Evolutionary conservation across 441 rosid species (phyloP), one percentile per base, ranked within the genome.

Genomic region (Bocquillonia castaneifolia): DNA sequence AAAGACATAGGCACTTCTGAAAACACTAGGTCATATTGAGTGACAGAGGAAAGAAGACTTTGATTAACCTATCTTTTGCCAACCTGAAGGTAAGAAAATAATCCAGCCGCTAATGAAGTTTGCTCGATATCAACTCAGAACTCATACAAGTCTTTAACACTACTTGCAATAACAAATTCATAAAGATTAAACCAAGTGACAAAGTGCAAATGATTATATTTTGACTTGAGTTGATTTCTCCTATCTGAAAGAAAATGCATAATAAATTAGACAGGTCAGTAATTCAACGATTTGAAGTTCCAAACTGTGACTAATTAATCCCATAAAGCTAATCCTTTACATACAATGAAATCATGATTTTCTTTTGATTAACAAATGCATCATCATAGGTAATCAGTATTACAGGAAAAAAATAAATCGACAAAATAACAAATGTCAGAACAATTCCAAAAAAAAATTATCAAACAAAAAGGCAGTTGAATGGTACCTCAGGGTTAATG

Each of bases 401-500:
- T 50, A 6, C 17, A 37, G 13, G 3, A 17, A 22, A 2, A 52
- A 12, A 55, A 7, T n/a, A 9, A n/a, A 0, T 42, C 31, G 29
- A 31, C 47, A 15, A 58, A 22, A 72, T 14, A 3, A 0, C 17
- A 10, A 51, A 29, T 12, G 6, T n/a, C 14, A 64, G 5, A 40
- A 31, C 44, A 10, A 60, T 40, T 44, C 13, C 26, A 17, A 73
- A 42, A n/a, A n/a, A n/a, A n/a, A n/a, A n/a, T n/a, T n/a, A n/a
- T n/a, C 53, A 47, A 60, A 37, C 6, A 45, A 9, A 34, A 32
- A 34, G 3, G 39, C 63, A 75, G 66, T 34, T 48, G 52, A 25
- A 75, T 63, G 50, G 52, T 76, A 92, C 97, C 95, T 90, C 97
- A 0, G 98, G 96, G 76, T 90, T 87, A 76, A 93, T 93, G 48